Conservation (phyloP, 2,329 filamentous ascomycete species). For the Fusarium pseudoanthophilum region DNA sequence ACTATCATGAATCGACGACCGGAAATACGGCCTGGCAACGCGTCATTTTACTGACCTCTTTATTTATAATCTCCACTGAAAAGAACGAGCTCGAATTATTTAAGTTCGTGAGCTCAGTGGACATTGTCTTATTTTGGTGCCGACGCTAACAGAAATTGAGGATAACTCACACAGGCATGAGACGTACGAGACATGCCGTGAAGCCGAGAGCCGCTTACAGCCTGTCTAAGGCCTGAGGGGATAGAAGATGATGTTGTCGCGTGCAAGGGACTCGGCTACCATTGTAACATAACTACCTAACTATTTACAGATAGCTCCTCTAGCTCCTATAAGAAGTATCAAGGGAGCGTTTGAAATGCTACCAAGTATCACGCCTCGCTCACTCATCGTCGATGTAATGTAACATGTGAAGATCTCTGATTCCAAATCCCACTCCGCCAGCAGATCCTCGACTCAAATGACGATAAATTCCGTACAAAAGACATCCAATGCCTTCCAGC, state of each 20-base stretch:
- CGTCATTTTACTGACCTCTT: constrained; percentile 1
- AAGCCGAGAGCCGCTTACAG: constrained; percentile 5
- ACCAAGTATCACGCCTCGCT: background rate
- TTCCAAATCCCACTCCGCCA: background rate
- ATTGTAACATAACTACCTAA: background rate
- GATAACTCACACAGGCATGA: background rate
- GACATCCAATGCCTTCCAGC: background rate
- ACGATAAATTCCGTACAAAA: background rate
- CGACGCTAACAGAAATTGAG: constrained; percentile 1
- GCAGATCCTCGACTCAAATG: background rate
- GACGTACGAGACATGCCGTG: constrained; percentile 15
- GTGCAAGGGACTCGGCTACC: background rate
- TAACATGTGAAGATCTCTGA: background rate
- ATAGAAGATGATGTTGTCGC: background rate
- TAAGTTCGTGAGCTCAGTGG: background rate
- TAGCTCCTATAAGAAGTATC: background rate
- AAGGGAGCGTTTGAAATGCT: background rate
- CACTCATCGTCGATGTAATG: background rate
- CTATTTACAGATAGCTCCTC: background rate
- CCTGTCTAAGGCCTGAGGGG: background rate
- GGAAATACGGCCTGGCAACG: constrained; percentile 19
- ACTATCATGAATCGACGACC: constrained; percentile 11
- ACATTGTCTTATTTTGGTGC: background rate
- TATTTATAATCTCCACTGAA: background rate
- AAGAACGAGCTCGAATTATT: background rate